Base-by-base conservation (phyloP, 2,329 filamentous ascomycete genomes). In the Aspergillus brasiliensis region DNA sequence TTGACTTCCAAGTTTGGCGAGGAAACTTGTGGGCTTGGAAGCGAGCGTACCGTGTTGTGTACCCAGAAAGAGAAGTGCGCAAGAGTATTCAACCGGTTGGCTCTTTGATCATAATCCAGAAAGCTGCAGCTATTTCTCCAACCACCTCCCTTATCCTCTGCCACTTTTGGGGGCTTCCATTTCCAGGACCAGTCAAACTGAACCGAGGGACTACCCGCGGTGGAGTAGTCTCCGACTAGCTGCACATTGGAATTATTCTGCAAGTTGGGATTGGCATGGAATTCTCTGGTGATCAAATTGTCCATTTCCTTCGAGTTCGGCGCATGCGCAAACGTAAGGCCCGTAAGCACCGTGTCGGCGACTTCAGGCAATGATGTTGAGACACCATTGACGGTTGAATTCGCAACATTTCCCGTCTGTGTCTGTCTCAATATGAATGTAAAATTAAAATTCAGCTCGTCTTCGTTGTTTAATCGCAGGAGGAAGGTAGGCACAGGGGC, bases 71-170 rank as follows among this genome's bases (percentile, higher is more conserved):
- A 92, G 78, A 99, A 98, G 73, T 88, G 93, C 13, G 91, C 93
- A 56, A 99, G 84, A 3, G 92, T 94, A 68, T 96, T 88, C 61
- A 99, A 80, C 64, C 90, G 87, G 78, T 99, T 95, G 34, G 92
- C 92, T 67, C 94, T 87, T 72, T 95, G 90, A 77, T 99, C 93
- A 73, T 99, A 99, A 77, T 99, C 95, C 68, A 98, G 90, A 78
- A 99, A 97, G 75, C 92, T 97, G 82, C 95, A 98, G 69, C 89
- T 91, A 73, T 96, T 98, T 72, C 92, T 91, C 94, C 95, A 99
- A 47, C 95, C 95, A 59, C 92, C 92, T 28, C 91, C 91, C 69
- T 86, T 87, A 73, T 97, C 93, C 72, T 97, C 93, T 15, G 81
- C 79, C 13, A 80, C 71, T 81, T 92, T 96, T 38, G 95, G 95